These are phyloP conservation scores for Thelonectria discophora DNA, from an alignment of 2,329 filamentous ascomycete species.

Conservation along the genomic window DNA sequence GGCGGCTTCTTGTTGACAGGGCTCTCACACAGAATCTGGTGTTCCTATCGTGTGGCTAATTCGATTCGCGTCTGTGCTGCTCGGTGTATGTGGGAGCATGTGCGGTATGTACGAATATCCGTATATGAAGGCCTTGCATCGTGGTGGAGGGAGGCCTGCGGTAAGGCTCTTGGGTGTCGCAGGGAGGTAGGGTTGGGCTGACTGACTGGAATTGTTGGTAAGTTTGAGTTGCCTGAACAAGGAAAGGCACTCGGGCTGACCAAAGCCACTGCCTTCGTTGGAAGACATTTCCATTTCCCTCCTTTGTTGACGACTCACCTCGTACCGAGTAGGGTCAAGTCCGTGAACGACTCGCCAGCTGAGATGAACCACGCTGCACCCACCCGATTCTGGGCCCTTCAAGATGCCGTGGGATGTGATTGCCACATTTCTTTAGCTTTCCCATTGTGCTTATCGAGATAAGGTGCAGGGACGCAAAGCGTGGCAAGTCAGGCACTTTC, in stretches of 20 bases:
- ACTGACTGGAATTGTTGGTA: not conserved
- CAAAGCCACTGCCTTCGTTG: constrained; percentile 25
- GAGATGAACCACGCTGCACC: constrained; percentile 7
- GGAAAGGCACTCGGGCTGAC: constrained; percentile 9
- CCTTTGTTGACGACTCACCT: too few relatives aligned
- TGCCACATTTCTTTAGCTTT: not conserved
- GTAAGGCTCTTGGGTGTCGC: not conserved
- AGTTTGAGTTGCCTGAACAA: too few relatives aligned
- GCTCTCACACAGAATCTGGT: too few relatives aligned
- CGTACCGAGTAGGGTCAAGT: too few relatives aligned
- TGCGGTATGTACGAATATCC: constrained; percentile 5
- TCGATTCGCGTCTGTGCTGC: constrained; percentile 10
- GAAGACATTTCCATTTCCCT: constrained; percentile 11
- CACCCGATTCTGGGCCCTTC: not conserved
- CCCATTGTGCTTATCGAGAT: not conserved
- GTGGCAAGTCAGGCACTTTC: too few relatives aligned
- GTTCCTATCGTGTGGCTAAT: not conserved
- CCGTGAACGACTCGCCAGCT: too few relatives aligned
- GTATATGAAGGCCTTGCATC: not conserved
- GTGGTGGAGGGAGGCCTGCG: not conserved
- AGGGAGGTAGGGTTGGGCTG: not conserved
- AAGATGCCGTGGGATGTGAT: constrained; percentile 3
- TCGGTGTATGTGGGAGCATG: constrained; percentile 1
- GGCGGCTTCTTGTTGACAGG: not conserved
- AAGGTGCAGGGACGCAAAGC: not conserved